Conservation (phyloP, 345 rosid species). For the Hibiscus syriacus region DNA sequence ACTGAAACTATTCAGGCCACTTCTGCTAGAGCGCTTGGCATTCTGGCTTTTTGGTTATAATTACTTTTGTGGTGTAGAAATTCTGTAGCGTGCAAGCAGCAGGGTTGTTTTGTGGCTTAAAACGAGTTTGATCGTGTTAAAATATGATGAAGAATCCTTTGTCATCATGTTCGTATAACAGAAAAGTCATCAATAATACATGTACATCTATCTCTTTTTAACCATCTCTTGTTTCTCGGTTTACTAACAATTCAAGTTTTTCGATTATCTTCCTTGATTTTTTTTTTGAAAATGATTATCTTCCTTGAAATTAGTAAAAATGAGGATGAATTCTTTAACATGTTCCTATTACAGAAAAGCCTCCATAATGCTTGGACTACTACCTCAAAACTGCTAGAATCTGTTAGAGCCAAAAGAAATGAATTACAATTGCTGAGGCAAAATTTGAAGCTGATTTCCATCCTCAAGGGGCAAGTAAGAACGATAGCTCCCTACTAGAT, state of each 20-base stretch:
- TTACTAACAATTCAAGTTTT: background rate
- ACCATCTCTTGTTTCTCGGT: conserved; percentile 1
- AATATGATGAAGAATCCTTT: background rate
- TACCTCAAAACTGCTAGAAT: conserved; percentile 59
- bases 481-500: conserved; percentile 2
- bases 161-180: too few relatives aligned
- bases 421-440: conserved; percentile 60
- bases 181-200: too few relatives aligned
- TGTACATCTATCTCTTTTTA: too few relatives aligned
- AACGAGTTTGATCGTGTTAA: background rate
- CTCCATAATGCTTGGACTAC: conserved; percentile 47
- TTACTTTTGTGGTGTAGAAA: background rate
- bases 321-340: background rate
- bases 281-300: too few relatives aligned
- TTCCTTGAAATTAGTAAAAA: background rate
- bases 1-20: too few relatives aligned
- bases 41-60: background rate
- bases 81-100: background rate
- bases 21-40: too few relatives aligned
- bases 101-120: background rate
- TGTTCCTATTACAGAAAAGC: conserved; percentile 48
- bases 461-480: conserved; percentile 68
- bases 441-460: conserved; percentile 48
- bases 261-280: too few relatives aligned
- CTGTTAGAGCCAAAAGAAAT: conserved; percentile 53